Evolutionary conservation across 2,329 filamentous ascomycete species (phyloP), one percentile per base, ranked within the genome.

Genomic region (Fusarium pseudograminearum): DNA sequence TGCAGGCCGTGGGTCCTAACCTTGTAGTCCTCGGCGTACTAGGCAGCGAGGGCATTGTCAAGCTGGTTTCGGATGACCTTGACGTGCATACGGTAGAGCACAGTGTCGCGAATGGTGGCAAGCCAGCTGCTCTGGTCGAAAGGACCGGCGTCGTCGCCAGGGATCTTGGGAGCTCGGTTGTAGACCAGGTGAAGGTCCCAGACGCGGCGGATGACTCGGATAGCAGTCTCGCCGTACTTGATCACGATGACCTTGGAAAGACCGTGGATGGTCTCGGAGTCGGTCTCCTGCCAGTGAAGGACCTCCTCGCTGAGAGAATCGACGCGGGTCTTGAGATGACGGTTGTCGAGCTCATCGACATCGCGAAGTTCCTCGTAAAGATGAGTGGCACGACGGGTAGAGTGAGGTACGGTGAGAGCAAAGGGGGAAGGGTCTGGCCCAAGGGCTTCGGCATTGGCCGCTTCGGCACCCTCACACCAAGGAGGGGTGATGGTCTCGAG

Each of bases 151-250:
- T 62, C 34, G 3, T 44, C 24, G n/a, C 65, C 61, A 14, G 62
- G 64, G 7, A 74, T 61, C 8, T 62, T 24, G 4, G 71, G 61
- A 2, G 41, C 34, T 7, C 61, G 59, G 24, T 18, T 72, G 44
- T 70, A 65, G 5, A 64, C 57, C 2, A 74, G 58, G 26, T 68
- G 46, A 20, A 74, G 54, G 16, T 73, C 67, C 72, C 67, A 74
- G 30, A 66, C 45, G 14, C 71, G 69, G 7, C 40, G 59, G 5
- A 74, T 36, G 18, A 70, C 57, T 2, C 62, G 71, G 4, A 70
- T 36, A 24, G 72, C 45, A 6, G 48, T 59, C 52, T 74, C 73
- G 7, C 73, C 73, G 22, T 67, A 73, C 48, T 71, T 71, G 31
- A 53, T 38, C 20, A 74, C 53, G 14, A 74, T 56, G 2, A n/a